Base-by-base conservation (phyloP, 1,139 yeast genomes). In the Kodamaea ohmeri region DNA sequence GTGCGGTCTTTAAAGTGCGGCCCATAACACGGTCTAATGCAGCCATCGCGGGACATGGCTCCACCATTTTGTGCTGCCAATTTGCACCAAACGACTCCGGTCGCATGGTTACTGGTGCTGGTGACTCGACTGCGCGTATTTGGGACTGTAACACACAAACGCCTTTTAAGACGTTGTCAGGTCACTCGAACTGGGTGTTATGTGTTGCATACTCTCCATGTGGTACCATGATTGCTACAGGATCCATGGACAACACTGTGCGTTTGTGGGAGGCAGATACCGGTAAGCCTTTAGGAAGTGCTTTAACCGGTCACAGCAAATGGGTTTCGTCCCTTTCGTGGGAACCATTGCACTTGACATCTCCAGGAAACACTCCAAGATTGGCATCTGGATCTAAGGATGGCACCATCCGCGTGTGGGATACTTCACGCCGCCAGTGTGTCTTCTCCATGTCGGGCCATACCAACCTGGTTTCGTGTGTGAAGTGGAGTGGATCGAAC, bases 131-230 rank as follows among this genome's bases (percentile, higher is more conserved):
- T n/a, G 97, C 97, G 3, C 73, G 97, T 55, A 78, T 92, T 37
- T 92, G 99, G 99, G 97, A 90, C 61, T 86, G 96, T 60, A 85
- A 88, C 54, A 90, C 97, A 0, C 95, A 87, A 52, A 92, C 98
- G 0, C 96, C 97, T 4, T 67, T 81, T 55, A 75, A 78, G 44
- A 87, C 95, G 0, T 67, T 94, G 39, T 56, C 70, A 12, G 98
- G 98, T 0, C 99, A 92, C 56, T 67, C 80, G 13, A 89, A 89
- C 63, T 94, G 97, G 96, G 97, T 92, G 6, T 67, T 92, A 34
- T 84, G 95, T 55, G 96, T 85, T n/a, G 71, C 87, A 4, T 92
- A 95, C 81, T 84, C 95, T 14, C 97, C 98, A 3, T 88, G 88
- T 61, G 98, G 96, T 14, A 80, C 80, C 44, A 71, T 82, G 58